Percentiles rank a stretch among this genome's conserved stretches.
Evolutionary conservation across 257 asterid species (phyloP).

Genomic region (Salvia hispanica): DNA sequence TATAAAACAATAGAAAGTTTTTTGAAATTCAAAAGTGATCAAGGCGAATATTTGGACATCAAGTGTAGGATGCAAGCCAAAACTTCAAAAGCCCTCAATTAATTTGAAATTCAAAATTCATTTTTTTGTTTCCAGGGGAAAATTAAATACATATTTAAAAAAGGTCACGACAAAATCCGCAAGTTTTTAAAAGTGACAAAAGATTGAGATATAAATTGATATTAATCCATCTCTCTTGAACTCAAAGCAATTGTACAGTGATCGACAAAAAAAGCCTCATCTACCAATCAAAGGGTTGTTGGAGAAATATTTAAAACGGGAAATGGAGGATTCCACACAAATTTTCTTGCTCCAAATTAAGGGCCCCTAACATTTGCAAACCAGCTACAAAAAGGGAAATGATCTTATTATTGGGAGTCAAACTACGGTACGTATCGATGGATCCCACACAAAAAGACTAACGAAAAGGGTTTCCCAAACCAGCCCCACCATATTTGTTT

Average conservation of each 20-base stretch:
- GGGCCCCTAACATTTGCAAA: constrained; percentile 50
- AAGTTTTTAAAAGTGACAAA: too few species aligned
- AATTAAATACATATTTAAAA: too few species aligned
- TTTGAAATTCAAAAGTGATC: not conserved
- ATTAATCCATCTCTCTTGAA: not conserved
- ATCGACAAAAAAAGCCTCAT: constrained; percentile 32
- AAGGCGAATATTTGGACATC: too few species aligned
- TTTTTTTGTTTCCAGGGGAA: too few species aligned
- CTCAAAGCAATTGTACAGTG: constrained; percentile 1
- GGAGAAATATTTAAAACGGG: not conserved
- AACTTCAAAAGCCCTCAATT: too few species aligned
- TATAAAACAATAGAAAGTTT: too few species aligned
- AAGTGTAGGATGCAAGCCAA: too few species aligned
- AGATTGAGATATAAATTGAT: too few species aligned
- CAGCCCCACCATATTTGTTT: not conserved
- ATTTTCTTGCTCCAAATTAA: constrained; percentile 12
- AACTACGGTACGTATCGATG: constrained; percentile 7
- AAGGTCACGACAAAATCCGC: too few species aligned
- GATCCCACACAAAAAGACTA: constrained; percentile 27
- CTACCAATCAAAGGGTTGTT: constrained; percentile 35
- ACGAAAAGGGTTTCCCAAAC: not conserved
- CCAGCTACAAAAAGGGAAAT: constrained; percentile 33
- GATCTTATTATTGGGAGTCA: constrained; percentile 33
- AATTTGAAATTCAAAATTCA: too few species aligned
- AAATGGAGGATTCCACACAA: constrained; percentile 20